Percentiles rank a stretch among this genome's conserved stretches.
Conservation (phyloP, 805 yeast species). For the Suhomyces tanzawaensis region DNA sequence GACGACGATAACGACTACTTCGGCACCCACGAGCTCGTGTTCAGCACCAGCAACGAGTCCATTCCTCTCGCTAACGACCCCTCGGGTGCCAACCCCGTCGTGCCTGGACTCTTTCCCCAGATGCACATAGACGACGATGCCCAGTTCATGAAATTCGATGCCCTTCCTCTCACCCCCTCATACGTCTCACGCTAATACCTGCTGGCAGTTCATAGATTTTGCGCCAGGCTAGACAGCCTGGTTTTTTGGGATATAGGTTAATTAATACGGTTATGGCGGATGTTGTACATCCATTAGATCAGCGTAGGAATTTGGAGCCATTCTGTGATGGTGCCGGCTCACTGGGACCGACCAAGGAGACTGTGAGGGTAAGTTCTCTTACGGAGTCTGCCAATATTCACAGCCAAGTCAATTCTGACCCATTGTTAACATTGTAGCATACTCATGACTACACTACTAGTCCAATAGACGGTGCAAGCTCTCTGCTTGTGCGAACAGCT, state of each 20-base stretch:
- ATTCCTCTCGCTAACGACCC: not conserved
- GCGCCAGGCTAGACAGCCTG: not conserved
- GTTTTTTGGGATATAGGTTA: not conserved
- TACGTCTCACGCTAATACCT: conserved; percentile 13
- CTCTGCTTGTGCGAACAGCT: too few relatives aligned
- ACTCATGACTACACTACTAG: too few relatives aligned
- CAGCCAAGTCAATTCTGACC: too few relatives aligned
- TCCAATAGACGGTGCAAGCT: too few relatives aligned
- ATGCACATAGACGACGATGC: conserved; percentile 24
- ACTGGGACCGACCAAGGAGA: too few relatives aligned
- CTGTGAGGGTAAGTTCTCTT: too few relatives aligned
- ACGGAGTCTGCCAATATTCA: too few relatives aligned
- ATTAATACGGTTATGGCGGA: too few relatives aligned
- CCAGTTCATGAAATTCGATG: conserved; percentile 24
- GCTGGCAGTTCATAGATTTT: conserved; percentile 1
- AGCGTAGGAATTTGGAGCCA: too few relatives aligned
- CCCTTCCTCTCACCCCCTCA: conserved; percentile 30
- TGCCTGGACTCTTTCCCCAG: conserved; percentile 37
- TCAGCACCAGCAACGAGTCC: not conserved
- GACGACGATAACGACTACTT: conserved; percentile 5
- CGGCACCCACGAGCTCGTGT: not conserved
- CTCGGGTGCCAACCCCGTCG: conserved; percentile 24
- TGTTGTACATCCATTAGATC: too few relatives aligned
- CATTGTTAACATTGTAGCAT: too few relatives aligned
- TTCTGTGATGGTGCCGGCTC: too few relatives aligned